Evolutionary conservation across 768 basidiomycete species (phyloP).

Genomic region (Pulveroboletus sp.): DNA sequence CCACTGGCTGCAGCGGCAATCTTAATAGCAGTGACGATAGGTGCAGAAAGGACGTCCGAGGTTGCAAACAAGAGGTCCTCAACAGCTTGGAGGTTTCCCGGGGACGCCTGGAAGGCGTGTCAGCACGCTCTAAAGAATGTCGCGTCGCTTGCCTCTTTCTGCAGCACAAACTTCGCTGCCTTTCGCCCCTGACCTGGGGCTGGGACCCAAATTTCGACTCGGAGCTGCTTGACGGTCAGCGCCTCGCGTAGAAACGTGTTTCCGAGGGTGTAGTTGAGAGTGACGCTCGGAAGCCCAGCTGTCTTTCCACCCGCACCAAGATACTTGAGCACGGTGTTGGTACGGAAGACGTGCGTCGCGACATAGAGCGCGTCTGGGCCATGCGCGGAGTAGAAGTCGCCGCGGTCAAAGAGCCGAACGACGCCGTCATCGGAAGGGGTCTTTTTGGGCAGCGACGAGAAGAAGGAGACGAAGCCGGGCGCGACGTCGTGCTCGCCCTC

Average conservation of each 20-base stretch:
- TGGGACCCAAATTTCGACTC: constrained; percentile 86
- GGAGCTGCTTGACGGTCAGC: constrained; percentile 82
- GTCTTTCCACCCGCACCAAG: constrained; percentile 62
- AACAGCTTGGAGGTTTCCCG: constrained; percentile 64
- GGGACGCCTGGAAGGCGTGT: constrained; percentile 53
- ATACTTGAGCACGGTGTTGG: constrained; percentile 89
- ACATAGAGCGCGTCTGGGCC: constrained; percentile 86
- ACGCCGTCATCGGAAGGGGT: constrained; percentile 71
- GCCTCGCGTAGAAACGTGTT: constrained; percentile 84
- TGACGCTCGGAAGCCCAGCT: constrained; percentile 70
- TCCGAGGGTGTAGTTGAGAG: constrained; percentile 69
- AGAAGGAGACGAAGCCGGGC: constrained; percentile 74
- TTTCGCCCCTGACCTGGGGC: constrained; percentile 74
- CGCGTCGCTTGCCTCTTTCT: constrained; percentile 61
- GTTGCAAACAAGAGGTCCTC: constrained; percentile 84
- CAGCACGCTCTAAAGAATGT: background rate
- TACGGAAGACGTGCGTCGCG: constrained; percentile 78
- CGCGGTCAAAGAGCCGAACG: constrained; percentile 82
- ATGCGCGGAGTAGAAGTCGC: constrained; percentile 83
- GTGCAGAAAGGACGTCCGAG: constrained; percentile 75
- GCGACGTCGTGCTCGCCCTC: constrained; percentile 39
- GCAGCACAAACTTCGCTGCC: constrained; percentile 65
- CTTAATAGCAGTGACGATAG: constrained; percentile 88
- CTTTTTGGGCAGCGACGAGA: constrained; percentile 54
- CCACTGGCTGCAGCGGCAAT: constrained; percentile 51